Evolutionary conservation across 129 eudicot species (phyloP).

Genomic region (Escallonia herrerae): DNA sequence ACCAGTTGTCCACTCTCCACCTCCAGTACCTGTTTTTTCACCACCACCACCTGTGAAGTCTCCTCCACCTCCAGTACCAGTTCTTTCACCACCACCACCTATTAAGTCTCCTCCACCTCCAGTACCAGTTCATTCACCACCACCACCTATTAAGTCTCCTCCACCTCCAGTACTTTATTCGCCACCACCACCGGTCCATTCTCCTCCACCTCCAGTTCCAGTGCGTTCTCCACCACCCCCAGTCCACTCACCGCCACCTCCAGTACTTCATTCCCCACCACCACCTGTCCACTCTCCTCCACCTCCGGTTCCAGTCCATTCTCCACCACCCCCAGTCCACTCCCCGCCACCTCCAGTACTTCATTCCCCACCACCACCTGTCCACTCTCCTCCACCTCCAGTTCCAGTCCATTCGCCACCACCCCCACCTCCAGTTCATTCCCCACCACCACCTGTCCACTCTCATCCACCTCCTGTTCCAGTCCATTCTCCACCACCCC

Average conservation of each 20-base stretch:
- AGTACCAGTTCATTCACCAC: too few relatives aligned
- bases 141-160: not conserved
- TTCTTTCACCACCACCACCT: not conserved
- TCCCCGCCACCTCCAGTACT: slow-evolving; percentile 21
- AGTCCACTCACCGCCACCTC: not conserved
- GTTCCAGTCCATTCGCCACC: slow-evolving; percentile 6
- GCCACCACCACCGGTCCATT: slow-evolving; percentile 7
- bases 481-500: not conserved
- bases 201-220: not conserved
- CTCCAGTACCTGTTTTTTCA: not conserved
- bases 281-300: not conserved
- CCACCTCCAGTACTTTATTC: slow-evolving; percentile 7
- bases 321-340: slow-evolving; percentile 17
- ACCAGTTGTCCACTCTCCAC: not conserved
- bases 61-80: not conserved
- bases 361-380: not conserved
- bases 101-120: too few relatives aligned
- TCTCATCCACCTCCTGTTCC: not conserved
- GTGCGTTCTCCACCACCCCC: not conserved
- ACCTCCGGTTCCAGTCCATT: not conserved
- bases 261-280: not conserved
- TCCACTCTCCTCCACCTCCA: not conserved
- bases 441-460: not conserved
- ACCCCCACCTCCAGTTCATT: slow-evolving; percentile 3
- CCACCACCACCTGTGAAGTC: not conserved